These are phyloP conservation scores for Forsythia suspensa DNA, from an alignment of 257 asterid genomes.

Conservation along the genomic window DNA sequence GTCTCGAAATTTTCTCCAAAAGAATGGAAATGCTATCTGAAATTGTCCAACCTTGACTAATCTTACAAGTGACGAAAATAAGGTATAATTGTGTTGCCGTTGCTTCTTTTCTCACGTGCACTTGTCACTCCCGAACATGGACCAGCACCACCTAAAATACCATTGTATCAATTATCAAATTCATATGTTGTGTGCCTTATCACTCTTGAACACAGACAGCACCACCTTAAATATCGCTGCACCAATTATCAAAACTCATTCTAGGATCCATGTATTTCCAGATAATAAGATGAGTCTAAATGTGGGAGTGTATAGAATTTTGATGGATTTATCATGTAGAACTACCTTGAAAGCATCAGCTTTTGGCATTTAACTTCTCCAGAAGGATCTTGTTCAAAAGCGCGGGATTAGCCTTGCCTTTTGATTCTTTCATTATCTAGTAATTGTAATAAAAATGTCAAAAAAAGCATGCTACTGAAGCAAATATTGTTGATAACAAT, in stretches of 20 bases:
- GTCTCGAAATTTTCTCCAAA: no score
- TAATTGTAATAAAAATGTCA: conserved; percentile 5
- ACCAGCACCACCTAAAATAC: neutral
- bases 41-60: neutral
- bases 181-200: neutral
- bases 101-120: neutral
- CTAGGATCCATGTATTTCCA: no score
- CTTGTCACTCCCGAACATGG: neutral
- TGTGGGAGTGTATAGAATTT: neutral
- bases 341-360: conserved; percentile 30
- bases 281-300: neutral
- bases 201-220: neutral
- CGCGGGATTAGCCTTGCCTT: conserved; percentile 92
- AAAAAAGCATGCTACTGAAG: conserved; percentile 4
- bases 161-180: neutral
- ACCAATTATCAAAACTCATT: neutral
- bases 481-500: conserved; percentile 1
- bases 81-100: neutral
- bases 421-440: conserved; percentile 90
- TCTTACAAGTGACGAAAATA: neutral
- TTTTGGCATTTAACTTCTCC: conserved; percentile 59
- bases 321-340: neutral
- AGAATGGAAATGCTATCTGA: neutral
- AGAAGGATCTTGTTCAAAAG: conserved; percentile 82
- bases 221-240: neutral